A percentile compares a stretch with the other conserved stretches of the same genome.
Evolutionary conservation across 495 filamentous ascomycete genomes (phyloP).

Genomic region (Aspergillus coremiiformis): DNA sequence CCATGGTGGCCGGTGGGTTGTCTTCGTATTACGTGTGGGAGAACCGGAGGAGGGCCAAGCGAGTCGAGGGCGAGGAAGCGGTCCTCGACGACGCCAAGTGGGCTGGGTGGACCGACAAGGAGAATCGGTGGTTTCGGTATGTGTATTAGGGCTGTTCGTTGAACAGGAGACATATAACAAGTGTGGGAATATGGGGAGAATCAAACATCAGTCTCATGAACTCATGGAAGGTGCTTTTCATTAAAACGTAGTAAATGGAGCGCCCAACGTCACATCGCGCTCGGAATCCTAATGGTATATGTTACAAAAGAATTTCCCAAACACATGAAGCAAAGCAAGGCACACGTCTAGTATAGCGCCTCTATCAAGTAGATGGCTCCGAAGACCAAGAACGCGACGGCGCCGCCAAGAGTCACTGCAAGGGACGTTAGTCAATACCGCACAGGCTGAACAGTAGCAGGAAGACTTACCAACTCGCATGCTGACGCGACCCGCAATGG

Average conservation of each 20-base stretch:
- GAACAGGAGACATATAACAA: too few relatives aligned
- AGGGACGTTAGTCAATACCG: conserved; percentile 16
- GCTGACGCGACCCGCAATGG: conserved; percentile 89
- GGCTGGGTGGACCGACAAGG: conserved; percentile 33
- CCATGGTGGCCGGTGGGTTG: conserved; percentile 29
- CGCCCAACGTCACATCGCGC: not conserved
- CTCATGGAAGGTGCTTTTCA: not conserved
- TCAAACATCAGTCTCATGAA: not conserved
- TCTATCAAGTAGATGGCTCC: conserved; percentile 87
- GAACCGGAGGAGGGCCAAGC: conserved; percentile 33
- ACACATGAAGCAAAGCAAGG: not conserved
- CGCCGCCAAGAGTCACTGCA: conserved; percentile 88
- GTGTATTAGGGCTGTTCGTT: not conserved
- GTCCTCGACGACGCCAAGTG: conserved; percentile 11
- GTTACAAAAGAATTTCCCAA: not conserved
- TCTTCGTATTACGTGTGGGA: conserved; percentile 39
- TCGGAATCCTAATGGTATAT: not conserved
- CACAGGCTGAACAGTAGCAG: not conserved
- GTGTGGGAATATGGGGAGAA: too few relatives aligned
- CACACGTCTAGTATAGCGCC: conserved; percentile 48
- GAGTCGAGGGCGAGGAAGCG: conserved; percentile 8
- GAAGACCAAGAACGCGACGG: conserved; percentile 84
- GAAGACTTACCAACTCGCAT: conserved; percentile 84
- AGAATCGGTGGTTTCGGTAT: conserved; percentile 26
- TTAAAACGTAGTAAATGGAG: not conserved